Evolutionary conservation across 1,284 basidiomycete genomes (phyloP).

Genomic region (Termitomyces sp.): DNA sequence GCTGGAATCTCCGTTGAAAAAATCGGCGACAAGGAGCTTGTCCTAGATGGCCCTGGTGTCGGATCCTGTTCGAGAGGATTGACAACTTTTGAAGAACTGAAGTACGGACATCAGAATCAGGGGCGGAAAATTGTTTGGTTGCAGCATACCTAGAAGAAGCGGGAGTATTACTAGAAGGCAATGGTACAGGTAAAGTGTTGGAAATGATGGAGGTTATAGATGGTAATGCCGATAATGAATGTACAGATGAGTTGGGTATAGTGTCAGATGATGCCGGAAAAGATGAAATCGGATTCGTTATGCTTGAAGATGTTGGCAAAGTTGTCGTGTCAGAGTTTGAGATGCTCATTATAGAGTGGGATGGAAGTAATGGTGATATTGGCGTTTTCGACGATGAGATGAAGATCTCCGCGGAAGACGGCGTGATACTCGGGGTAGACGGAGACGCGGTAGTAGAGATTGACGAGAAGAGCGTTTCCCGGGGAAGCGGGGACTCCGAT

Average conservation of each 20-base stretch:
- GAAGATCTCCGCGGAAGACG: not conserved
- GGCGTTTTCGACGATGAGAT: not conserved
- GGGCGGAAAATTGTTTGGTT: not conserved
- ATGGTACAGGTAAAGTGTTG: not conserved
- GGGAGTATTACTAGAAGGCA: not conserved
- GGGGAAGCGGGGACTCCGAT: not conserved
- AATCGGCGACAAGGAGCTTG: not conserved
- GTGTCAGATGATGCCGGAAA: not conserved
- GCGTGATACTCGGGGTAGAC: not conserved
- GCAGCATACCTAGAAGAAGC: not conserved
- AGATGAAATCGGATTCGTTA: not conserved
- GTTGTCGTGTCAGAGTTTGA: not conserved
- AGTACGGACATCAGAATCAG: not conserved
- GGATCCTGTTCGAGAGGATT: not conserved
- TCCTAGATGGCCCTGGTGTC: not conserved
- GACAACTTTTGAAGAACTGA: not conserved
- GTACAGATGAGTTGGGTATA: conserved; percentile 9
- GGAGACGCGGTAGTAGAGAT: not conserved
- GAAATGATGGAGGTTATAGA: not conserved
- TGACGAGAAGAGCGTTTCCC: not conserved
- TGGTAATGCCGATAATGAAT: not conserved
- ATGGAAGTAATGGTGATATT: not conserved
- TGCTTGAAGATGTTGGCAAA: not conserved
- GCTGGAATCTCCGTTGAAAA: not conserved
- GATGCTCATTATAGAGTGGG: not conserved